phyloP scores from a whole-genome alignment of 495 filamentous ascomycete species.

The Neurospora africana region DNA sequence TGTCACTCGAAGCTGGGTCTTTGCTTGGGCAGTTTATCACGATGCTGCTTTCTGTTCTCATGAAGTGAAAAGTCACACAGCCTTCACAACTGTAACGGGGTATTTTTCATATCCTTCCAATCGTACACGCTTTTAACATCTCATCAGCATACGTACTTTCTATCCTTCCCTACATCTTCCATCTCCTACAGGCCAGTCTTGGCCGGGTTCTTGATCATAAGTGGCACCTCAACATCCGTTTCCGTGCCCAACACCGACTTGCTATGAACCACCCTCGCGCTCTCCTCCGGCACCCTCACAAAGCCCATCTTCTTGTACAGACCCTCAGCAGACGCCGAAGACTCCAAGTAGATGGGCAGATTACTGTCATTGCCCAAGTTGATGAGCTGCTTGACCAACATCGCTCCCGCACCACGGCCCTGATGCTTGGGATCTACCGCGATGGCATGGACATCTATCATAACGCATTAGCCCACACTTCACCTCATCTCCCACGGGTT shows the following conservation, averaged over 20 bases:
- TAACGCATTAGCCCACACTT: not conserved
- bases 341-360: slow-evolving; percentile 24
- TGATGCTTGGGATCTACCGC: slow-evolving; percentile 26
- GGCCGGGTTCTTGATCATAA: slow-evolving; percentile 18
- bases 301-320: slow-evolving; percentile 24
- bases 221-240: slow-evolving; percentile 15
- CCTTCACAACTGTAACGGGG: not conserved
- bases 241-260: slow-evolving; percentile 8
- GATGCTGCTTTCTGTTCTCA: not conserved
- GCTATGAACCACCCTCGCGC: slow-evolving; percentile 14
- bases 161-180: not conserved
- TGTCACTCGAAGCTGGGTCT: not conserved
- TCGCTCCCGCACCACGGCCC: slow-evolving; percentile 29
- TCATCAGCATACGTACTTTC: not conserved
- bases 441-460: slow-evolving; percentile 20
- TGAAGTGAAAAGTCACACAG: not conserved
- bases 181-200: not conserved
- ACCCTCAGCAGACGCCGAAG: slow-evolving; percentile 13
- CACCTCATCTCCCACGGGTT: too few species aligned
- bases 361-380: slow-evolving; percentile 26
- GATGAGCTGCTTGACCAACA: slow-evolving; percentile 32
- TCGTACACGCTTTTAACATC: not conserved
- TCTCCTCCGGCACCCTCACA: slow-evolving; percentile 7
- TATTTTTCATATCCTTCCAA: not conserved
- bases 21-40: not conserved